Percentiles rank a stretch among this genome's conserved stretches.
Evolutionary conservation across 2,329 filamentous ascomycete species (phyloP).

Genomic region (Clonostachys rhizophaga): DNA sequence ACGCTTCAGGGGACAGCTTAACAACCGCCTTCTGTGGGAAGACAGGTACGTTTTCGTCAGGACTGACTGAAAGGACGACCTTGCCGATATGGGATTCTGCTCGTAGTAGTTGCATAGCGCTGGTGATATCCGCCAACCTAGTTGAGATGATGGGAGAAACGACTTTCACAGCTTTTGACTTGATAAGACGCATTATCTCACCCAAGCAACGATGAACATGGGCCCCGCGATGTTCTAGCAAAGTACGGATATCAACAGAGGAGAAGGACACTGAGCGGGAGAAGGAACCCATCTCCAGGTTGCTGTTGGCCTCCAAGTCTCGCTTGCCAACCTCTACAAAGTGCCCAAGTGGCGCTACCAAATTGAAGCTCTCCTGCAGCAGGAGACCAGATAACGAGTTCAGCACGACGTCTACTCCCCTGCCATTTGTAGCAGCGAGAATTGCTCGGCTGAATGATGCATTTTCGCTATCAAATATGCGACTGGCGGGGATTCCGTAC

Average conservation of each 20-base stretch:
- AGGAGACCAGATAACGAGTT: constrained; percentile 19
- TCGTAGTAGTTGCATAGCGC: no score
- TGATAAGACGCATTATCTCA: no score
- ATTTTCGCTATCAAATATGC: constrained; percentile 15
- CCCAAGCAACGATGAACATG: no score
- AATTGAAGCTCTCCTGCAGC: constrained; percentile 23
- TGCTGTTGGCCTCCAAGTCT: constrained; percentile 24
- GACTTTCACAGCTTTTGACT: no score
- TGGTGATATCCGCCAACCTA: no score
- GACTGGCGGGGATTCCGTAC: constrained; percentile 20
- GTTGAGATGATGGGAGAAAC: no score
- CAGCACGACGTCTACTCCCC: constrained; percentile 23
- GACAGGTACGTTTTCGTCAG: no score
- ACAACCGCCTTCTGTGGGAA: no score
- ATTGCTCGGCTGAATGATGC: constrained; percentile 17
- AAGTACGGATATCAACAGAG: constrained; percentile 4
- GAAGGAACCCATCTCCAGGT: constrained; percentile 26
- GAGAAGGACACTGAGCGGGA: constrained; percentile 11
- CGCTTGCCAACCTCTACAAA: constrained; percentile 33
- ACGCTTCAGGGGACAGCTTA: constrained; percentile 1
- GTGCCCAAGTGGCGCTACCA: constrained; percentile 25
- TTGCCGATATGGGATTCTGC: no score
- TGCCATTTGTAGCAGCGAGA: constrained; percentile 12
- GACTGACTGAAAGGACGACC: no score
- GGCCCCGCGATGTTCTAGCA: no score